Base-by-base conservation (phyloP, 768 basidiomycete genomes). In the Kwoniella mangroviensis region DNA sequence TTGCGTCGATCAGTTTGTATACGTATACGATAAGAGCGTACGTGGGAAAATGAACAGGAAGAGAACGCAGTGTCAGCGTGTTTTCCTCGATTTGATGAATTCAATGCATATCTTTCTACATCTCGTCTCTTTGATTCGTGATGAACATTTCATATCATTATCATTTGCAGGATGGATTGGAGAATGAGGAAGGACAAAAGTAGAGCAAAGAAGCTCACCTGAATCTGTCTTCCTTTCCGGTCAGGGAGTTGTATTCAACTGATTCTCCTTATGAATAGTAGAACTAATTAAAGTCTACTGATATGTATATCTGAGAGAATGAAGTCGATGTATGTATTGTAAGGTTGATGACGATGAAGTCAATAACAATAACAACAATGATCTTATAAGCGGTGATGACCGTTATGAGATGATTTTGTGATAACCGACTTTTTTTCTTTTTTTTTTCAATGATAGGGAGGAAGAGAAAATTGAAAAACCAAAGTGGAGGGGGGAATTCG, bases 311-410 rank as follows among this genome's bases (percentile, higher is more conserved):
- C 6, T 42, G 17, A n/a, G n/a, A 4, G 42, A 0, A 41, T 28
- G 4, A 15, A 40, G 24, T 58, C 56, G 56, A 26, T 10, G 15
- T n/a, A 24, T 7, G 22, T 19, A 26, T 22, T 1, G 19, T 60
- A 45, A 40, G 21, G 34, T 34, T 22, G 24, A 66, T 58, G 58
- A 61, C 13, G 58, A 61, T 61, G 59, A 67, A 19, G 61, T 22
- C 41, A 41, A 62, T 52, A 28, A 60, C 65, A 67, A 59, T 28
- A 67, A 67, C 59, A 60, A 60, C 40, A 61, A 66, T 34, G 40
- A 45, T 26, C n/a, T 52, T 22, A 28, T 34, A 49, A 28, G 61
- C 68, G 68, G 68, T 69, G 55, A 69, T 56, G 68, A 45, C 68
- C 68, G 68, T 57, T 55, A 34, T n/a, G 17, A 15, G 24, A n/a